Evolutionary conservation across 2,329 filamentous ascomycete species (phyloP), one percentile per base, ranked within the genome.

Genomic region (Tolypocladium ophioglossoides): DNA sequence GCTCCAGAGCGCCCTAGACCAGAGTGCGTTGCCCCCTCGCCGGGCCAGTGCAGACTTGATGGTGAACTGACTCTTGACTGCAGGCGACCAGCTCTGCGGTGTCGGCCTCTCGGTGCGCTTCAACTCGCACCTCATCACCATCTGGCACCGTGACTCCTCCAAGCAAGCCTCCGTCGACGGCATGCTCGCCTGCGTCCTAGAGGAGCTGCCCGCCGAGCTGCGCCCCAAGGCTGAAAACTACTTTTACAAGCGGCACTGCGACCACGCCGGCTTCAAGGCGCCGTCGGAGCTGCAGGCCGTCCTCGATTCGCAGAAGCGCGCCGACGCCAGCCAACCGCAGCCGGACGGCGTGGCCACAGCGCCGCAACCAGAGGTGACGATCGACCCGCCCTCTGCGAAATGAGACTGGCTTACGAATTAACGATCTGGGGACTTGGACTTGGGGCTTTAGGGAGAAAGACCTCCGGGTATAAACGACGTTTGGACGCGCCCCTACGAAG

Each of bases 71-170:
- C 47, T 22, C 27, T 41, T 30, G n/a, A 1, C 38, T 38, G 55
- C 64, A 90, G 89, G 83, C 56, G 87, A 90, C 68, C 90, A 95
- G 67, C 87, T 97, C 62, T 94, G 91, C 68, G 92, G 92, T 51
- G 85, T 96, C 49, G 89, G 88, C 44, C 84, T 94, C 59, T 91
- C 87, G 1, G 88, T 92, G 55, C 86, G 91, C 63, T 95, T 94
- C 78, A 95, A 91, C 73, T 87, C 85, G 34, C 85, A 92, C 68
- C 82, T 96, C 61, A 86, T 96, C 67, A 87, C 88, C 62, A 82
- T 97, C 65, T 97, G 92, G 92, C 94, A 96, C 73, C 89, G 94
- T 58, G 87, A 95, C 65, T 85, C 85, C 24, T 85, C 83, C 56
- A 91, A 94, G 71, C 78, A 89, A 65, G 83, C 81, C 61, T 94